phyloP scores from a whole-genome alignment of 1,284 basidiomycete genomes.

The Heliocybe sulcata region DNA sequence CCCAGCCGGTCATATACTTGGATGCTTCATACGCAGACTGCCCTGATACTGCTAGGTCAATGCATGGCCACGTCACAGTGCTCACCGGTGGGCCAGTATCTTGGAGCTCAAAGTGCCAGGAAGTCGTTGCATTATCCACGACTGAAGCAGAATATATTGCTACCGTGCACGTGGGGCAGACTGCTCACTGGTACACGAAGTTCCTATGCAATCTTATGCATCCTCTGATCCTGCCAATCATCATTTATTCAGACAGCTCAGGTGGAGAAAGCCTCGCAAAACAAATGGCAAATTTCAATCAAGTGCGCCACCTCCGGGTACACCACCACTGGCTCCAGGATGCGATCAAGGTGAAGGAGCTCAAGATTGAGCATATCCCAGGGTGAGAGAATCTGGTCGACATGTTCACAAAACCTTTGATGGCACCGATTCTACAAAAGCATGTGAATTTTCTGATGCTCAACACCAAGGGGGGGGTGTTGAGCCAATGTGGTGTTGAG shows the following conservation, averaged over 20 bases:
- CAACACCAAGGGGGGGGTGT: no score
- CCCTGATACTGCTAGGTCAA: background rate
- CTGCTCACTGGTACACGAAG: no score
- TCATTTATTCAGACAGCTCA: background rate
- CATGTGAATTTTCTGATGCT: no score
- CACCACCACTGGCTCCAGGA: background rate
- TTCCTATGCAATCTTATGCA: background rate
- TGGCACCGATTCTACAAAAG: no score
- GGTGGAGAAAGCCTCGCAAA: background rate
- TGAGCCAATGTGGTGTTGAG: no score
- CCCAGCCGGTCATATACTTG: background rate
- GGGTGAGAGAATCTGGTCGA: background rate
- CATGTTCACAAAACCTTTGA: background rate
- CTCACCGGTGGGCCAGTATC: slow-evolving; percentile 11
- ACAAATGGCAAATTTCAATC: background rate
- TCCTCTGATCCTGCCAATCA: no score
- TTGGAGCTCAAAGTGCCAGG: slow-evolving; percentile 22
- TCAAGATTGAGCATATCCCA: background rate
- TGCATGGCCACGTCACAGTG: background rate
- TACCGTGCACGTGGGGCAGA: background rate
- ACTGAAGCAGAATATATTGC: slow-evolving; percentile 27
- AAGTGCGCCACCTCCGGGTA: background rate
- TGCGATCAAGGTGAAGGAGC: background rate
- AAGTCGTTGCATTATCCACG: slow-evolving; percentile 18
- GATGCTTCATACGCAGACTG: background rate